Conservation (phyloP, 2,329 filamentous ascomycete species). For the Coniochaeta sp. region DNA sequence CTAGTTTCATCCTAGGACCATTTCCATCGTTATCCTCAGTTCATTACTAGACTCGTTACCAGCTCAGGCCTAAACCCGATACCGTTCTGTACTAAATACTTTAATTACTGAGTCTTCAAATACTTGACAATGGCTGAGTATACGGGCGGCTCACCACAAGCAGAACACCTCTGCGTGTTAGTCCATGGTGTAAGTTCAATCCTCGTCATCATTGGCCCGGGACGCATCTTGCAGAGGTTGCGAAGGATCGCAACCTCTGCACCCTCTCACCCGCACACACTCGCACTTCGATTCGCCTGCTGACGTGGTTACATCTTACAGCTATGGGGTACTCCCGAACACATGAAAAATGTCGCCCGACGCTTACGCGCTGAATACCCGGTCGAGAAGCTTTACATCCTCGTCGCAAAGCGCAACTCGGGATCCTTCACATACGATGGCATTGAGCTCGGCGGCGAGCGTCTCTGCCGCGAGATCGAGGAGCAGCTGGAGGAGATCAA, state of each 20-base stretch:
- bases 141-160: conserved; percentile 42
- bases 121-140: conserved; percentile 30
- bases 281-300: neutral
- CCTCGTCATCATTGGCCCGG: conserved; percentile 4
- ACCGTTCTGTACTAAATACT: neutral
- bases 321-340: conserved; percentile 73
- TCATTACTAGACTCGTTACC: neutral
- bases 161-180: conserved; percentile 68
- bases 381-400: conserved; percentile 58
- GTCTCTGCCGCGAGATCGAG: conserved; percentile 60
- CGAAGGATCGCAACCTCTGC: neutral
- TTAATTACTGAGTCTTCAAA: neutral
- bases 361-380: conserved; percentile 53
- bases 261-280: no score
- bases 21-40: neutral
- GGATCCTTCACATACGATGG: conserved; percentile 67
- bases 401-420: conserved; percentile 65
- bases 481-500: conserved; percentile 51
- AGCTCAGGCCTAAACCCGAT: no score
- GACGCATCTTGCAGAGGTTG: neutral
- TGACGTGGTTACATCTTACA: conserved; percentile 23
- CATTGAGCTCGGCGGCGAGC: conserved; percentile 60
- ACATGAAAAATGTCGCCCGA: conserved; percentile 62
- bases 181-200: conserved; percentile 60
- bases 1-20: neutral